Base-by-base conservation (phyloP, 192 early-diverging fungal species). In the Podila clonocystis region DNA sequence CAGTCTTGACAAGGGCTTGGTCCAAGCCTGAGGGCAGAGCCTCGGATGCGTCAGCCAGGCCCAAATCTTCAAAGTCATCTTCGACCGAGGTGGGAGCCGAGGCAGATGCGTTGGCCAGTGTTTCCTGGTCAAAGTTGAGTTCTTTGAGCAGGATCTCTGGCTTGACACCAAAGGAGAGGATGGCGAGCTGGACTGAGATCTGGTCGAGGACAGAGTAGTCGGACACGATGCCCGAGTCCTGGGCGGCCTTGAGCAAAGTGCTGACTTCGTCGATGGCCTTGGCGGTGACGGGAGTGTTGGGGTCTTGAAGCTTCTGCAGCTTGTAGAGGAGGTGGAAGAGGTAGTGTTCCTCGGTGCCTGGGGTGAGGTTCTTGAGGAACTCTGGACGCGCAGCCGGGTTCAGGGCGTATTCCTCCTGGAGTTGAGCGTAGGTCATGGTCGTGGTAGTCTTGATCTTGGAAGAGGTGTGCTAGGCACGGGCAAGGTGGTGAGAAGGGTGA, bases 321-420 rank as follows among this genome's bases (percentile, higher is more conserved):
- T 68, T 55, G 29, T 59, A 63, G 17, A 31, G 63, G 1, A 80
- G 65, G n/a, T 59, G 70, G 67, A 69, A 73, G 19, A 80, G 62
- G 50, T 69, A 69, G 34, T 73, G 58, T 2, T 80, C 77, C 33
- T 72, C 70, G 5, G 77, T 80, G 41, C 67, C 67, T 12, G 71
- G 61, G 2, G 77, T 63, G 5, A 50, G 34, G 29, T 30, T 52
- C 58, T 80, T 68, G 55, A 80, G 66, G 24, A 79, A 70, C 45
- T 64, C 26, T 17, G 65, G 2, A 28, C 75, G 75, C 50, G 12
- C n/a, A 17, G 49, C 65, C 9, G 75, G 75, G 48, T 79, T 68
- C 7, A 79, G 70, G 30, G 75, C 75, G 34, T 72, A 79, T 26
- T 79, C 69, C 36, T 79, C 75, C n/a, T 68, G 69, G 28, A 72